Evolutionary conservation across 2,329 filamentous ascomycete genomes (phyloP).

Genomic region (Lachnellula arida): DNA sequence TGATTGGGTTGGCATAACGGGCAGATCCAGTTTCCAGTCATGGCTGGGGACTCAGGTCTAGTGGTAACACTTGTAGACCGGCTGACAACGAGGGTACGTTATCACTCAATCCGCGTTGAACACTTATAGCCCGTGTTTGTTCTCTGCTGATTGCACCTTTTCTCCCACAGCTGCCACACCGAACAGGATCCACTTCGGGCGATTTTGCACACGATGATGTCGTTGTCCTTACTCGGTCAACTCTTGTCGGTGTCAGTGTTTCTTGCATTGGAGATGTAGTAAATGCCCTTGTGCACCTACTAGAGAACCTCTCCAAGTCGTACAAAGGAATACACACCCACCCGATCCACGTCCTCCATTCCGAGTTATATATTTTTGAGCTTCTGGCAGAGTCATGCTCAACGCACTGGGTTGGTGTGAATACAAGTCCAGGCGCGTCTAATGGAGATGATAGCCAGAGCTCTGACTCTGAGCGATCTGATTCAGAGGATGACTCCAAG

Average conservation of each 20-base stretch:
- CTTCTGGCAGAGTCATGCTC: constrained; percentile 62
- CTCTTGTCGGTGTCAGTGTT: constrained; percentile 55
- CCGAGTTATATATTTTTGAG: constrained; percentile 60
- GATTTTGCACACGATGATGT: constrained; percentile 58
- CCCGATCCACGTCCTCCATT: constrained; percentile 56
- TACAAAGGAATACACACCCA: constrained; percentile 48
- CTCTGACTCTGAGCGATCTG: constrained; percentile 22
- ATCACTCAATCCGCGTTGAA: neutral
- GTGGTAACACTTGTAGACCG: constrained; percentile 59
- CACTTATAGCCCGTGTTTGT: neutral
- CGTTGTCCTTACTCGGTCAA: constrained; percentile 55
- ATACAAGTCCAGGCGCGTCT: constrained; percentile 20
- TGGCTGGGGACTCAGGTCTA: constrained; percentile 56
- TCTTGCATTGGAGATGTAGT: constrained; percentile 50
- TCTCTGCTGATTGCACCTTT: constrained; percentile 7
- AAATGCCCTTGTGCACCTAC: constrained; percentile 50
- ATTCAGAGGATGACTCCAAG: constrained; percentile 14
- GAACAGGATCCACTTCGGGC: constrained; percentile 52
- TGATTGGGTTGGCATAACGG: constrained; percentile 23
- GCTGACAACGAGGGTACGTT: constrained; percentile 54
- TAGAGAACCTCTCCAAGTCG: constrained; percentile 54
- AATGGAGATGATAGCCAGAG: constrained; percentile 16
- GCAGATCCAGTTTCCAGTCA: constrained; percentile 31
- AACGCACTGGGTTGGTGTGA: constrained; percentile 51
- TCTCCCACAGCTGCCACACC: constrained; percentile 52